Evolutionary conservation across 306 rosid genomes (phyloP).

Genomic region (Malus sieversii): DNA sequence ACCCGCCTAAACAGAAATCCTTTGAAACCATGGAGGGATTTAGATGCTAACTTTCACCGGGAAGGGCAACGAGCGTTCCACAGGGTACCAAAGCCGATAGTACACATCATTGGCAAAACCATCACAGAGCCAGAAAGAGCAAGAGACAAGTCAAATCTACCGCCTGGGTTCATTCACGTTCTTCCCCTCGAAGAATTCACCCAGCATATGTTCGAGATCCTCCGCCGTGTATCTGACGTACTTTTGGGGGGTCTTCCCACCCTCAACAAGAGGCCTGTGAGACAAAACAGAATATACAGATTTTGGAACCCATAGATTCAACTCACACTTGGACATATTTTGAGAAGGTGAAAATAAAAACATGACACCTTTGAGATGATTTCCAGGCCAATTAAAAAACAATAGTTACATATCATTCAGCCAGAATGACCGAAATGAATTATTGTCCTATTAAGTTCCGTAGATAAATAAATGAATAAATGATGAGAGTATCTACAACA

Average conservation of each 20-base stretch:
- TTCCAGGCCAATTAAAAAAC: background rate
- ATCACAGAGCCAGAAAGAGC: background rate
- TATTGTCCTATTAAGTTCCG: background rate
- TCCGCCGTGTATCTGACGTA: constrained; percentile 69
- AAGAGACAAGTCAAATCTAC: constrained; percentile 10
- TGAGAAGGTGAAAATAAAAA: background rate
- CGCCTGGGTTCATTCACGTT: constrained; percentile 61
- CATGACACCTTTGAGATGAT: background rate
- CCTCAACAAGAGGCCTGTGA: constrained; percentile 75
- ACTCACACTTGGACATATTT: background rate
- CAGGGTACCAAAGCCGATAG: background rate
- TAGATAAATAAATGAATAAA: background rate
- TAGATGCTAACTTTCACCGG: background rate
- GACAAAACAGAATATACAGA: constrained; percentile 4
- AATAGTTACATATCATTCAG: background rate
- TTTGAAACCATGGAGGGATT: background rate
- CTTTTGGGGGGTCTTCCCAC: constrained; percentile 81
- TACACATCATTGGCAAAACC: background rate
- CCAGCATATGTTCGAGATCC: constrained; percentile 89
- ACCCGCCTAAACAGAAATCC: background rate
- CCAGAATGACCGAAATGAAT: background rate
- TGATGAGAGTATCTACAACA: background rate
- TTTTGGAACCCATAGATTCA: background rate
- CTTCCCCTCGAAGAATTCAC: constrained; percentile 95
- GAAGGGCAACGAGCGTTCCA: background rate